Conservation (phyloP, 768 basidiomycete species). For the Clitopilus hobsonii region DNA sequence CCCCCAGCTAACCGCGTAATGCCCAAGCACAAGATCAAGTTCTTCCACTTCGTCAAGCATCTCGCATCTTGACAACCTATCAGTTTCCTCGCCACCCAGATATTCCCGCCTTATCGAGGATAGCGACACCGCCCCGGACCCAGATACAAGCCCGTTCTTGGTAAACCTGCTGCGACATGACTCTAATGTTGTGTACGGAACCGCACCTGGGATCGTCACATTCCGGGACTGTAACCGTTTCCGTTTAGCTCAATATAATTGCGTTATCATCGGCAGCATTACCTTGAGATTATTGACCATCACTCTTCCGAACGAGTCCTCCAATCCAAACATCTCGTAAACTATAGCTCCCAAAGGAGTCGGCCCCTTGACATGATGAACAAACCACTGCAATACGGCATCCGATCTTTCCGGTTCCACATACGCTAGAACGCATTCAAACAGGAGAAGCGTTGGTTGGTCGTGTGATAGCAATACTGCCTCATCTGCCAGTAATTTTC, state of each 20-base stretch:
- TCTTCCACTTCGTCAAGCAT: slow-evolving; percentile 94
- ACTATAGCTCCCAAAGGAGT: slow-evolving; percentile 54
- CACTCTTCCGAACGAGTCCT: slow-evolving; percentile 86
- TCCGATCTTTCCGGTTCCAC: slow-evolving; percentile 60
- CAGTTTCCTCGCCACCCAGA: slow-evolving; percentile 44
- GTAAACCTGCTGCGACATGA: slow-evolving; percentile 60
- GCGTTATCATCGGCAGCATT: slow-evolving; percentile 7
- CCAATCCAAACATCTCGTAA: slow-evolving; percentile 92
- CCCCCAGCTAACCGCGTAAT: slow-evolving; percentile 84
- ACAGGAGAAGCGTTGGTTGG: slow-evolving; percentile 79
- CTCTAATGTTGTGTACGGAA: slow-evolving; percentile 51
- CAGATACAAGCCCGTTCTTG: slow-evolving; percentile 46
- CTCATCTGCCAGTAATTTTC: slow-evolving; percentile 24
- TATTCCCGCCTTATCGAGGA: slow-evolving; percentile 59
- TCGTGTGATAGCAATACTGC: slow-evolving; percentile 46
- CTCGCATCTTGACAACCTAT: slow-evolving; percentile 76
- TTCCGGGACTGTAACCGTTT: slow-evolving; percentile 50
- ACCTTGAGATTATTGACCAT: slow-evolving; percentile 89
- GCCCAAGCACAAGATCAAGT: slow-evolving; percentile 80
- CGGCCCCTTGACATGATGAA: slow-evolving; percentile 38
- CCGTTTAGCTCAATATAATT: not conserved
- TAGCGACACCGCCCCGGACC: slow-evolving; percentile 53
- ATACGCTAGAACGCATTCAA: slow-evolving; percentile 93
- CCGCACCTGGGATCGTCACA: slow-evolving; percentile 70
- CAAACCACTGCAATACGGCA: slow-evolving; percentile 70